Conservation (phyloP, 331 rosid genomes). For the Malus hybrid region DNA sequence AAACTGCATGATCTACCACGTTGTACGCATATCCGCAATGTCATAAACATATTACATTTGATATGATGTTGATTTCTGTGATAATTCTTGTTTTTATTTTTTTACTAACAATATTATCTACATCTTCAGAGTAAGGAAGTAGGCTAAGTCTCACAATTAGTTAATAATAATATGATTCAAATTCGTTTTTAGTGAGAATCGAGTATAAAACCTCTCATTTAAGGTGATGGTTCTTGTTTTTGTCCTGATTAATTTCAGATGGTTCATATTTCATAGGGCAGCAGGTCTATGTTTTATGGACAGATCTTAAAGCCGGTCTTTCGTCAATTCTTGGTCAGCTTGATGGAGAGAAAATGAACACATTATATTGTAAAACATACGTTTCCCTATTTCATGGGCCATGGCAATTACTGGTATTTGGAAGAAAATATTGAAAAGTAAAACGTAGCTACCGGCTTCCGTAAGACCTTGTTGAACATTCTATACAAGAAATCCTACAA, state of each 20-base stretch:
- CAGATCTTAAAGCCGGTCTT: background rate
- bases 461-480: no score
- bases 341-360: background rate
- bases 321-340: background rate
- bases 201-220: accelerated
- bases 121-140: no score
- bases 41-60: background rate
- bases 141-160: accelerated
- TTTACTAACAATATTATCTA: no score
- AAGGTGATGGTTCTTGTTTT: background rate
- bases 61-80: background rate
- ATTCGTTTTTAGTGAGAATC: no score
- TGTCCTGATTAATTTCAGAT: background rate
- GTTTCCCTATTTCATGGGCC: background rate
- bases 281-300: background rate
- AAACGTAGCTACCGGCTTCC: background rate
- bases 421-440: background rate
- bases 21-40: background rate
- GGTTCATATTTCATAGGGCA: background rate
- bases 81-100: no score
- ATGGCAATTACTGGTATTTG: background rate
- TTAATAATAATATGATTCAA: no score
- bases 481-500: no score
- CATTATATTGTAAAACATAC: background rate
- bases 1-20: background rate